A percentile compares a stretch with the other conserved stretches of the same genome.
phyloP scores from a whole-genome alignment of 352 stramenopile genomes.

The Phytophthora tentaculata region DNA sequence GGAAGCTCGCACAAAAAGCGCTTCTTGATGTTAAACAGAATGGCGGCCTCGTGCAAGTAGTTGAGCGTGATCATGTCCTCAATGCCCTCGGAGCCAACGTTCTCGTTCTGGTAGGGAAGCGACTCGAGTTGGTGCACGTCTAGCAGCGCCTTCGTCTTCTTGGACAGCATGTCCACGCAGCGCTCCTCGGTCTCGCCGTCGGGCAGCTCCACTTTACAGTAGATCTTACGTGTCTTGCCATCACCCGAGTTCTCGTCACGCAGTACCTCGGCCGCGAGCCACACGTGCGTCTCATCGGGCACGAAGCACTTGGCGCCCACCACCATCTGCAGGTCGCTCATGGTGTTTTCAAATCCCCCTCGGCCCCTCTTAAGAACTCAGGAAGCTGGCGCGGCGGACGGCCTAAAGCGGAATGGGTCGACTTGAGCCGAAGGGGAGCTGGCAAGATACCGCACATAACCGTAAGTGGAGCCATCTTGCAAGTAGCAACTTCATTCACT shows the following conservation, averaged over 20 bases:
- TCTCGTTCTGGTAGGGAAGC: constrained; percentile 88
- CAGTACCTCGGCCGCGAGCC: constrained; percentile 79
- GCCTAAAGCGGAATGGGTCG: constrained; percentile 33
- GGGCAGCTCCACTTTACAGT: constrained; percentile 68
- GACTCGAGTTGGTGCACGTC: constrained; percentile 77
- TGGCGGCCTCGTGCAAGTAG: constrained; percentile 91
- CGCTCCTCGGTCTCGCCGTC: constrained; percentile 57
- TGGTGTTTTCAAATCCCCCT: constrained; percentile 23
- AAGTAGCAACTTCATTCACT: constrained; percentile 17
- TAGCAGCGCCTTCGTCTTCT: constrained; percentile 75
- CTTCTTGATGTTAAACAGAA: constrained; percentile 90
- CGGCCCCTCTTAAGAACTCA: constrained; percentile 15
- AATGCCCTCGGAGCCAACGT: constrained; percentile 64
- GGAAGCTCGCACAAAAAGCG: constrained; percentile 86
- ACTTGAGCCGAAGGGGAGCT: constrained; percentile 19
- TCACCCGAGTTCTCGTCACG: constrained; percentile 69
- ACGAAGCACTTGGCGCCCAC: constrained; percentile 86
- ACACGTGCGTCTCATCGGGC: constrained; percentile 85
- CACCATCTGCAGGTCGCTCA: constrained; percentile 67
- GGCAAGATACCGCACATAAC: constrained; percentile 26
- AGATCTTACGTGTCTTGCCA: constrained; percentile 71
- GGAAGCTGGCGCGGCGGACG: constrained; percentile 19
- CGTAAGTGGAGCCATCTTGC: constrained; percentile 32
- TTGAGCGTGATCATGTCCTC: constrained; percentile 90
- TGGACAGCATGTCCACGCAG: constrained; percentile 72